Evolutionary conservation across 345 rosid genomes (phyloP).

Genomic region (Euphorbia tirucalli): DNA sequence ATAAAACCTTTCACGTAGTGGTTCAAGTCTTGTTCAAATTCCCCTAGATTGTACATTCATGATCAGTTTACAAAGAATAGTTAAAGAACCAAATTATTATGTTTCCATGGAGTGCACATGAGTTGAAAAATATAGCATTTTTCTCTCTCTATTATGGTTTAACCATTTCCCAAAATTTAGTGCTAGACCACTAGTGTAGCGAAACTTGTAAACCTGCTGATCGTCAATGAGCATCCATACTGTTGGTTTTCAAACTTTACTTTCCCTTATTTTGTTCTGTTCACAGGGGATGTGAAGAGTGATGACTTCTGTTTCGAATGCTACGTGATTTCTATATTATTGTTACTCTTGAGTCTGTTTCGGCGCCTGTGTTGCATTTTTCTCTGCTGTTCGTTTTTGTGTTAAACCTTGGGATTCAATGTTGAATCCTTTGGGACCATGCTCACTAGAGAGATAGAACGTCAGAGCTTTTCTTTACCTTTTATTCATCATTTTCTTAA

Average conservation of each 20-base stretch:
- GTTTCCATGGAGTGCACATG: too few relatives aligned
- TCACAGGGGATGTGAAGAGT: background rate
- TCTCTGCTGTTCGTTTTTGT: background rate
- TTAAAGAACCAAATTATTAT: background rate
- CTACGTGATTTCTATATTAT: background rate
- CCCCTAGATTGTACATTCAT: too few relatives aligned
- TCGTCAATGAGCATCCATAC: too few relatives aligned
- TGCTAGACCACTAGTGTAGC: too few relatives aligned
- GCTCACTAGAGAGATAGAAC: background rate
- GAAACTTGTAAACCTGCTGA: too few relatives aligned
- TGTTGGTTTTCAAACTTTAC: background rate
- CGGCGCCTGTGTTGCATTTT: background rate
- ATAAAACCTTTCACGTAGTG: background rate
- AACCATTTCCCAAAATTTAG: too few relatives aligned
- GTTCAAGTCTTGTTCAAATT: too few relatives aligned
- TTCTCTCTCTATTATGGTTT: too few relatives aligned
- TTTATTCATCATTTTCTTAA: background rate
- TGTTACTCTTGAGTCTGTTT: background rate
- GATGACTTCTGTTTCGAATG: background rate
- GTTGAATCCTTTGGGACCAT: background rate
- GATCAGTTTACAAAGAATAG: background rate
- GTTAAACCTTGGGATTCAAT: background rate
- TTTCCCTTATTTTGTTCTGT: background rate
- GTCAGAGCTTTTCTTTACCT: background rate
- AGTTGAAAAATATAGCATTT: too few relatives aligned